phyloP scores from a whole-genome alignment of 495 filamentous ascomycete species.

The Acidomyces sp. region DNA sequence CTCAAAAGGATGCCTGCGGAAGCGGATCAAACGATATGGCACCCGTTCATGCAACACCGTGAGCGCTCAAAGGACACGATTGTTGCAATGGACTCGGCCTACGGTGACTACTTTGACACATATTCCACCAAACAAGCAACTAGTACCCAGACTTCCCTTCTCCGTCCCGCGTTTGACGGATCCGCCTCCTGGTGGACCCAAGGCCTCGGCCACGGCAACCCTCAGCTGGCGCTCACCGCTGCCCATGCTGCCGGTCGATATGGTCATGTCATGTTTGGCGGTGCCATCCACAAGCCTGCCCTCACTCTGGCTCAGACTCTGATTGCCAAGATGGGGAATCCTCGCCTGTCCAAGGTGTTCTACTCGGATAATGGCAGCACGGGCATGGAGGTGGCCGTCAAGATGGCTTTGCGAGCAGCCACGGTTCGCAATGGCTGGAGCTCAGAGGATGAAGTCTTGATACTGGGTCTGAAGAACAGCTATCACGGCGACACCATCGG shows the following conservation, averaged over 20 bases:
- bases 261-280: constrained; percentile 74
- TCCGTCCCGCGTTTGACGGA: constrained; percentile 57
- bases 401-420: constrained; percentile 60
- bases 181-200: constrained; percentile 83
- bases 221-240: constrained; percentile 50
- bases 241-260: constrained; percentile 72
- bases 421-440: constrained; percentile 44
- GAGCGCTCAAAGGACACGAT: constrained; percentile 45
- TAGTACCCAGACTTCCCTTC: constrained; percentile 18
- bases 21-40: constrained; percentile 56
- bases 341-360: constrained; percentile 52
- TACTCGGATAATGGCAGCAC: constrained; percentile 72
- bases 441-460: constrained; percentile 40
- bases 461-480: constrained; percentile 59
- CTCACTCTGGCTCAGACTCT: constrained; percentile 48
- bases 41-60: constrained; percentile 70
- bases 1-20: constrained; percentile 45
- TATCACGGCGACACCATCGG: constrained; percentile 78
- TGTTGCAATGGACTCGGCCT: constrained; percentile 58
- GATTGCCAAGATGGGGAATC: constrained; percentile 42
- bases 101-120: constrained; percentile 61
- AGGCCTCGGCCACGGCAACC: constrained; percentile 63
- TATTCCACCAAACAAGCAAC: constrained; percentile 21
- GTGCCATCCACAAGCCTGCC: constrained; percentile 58
- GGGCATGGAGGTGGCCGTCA: constrained; percentile 64